These are phyloP conservation scores for Arxiozyma telluris DNA, from an alignment of 1,139 yeast genomes.

Conservation along the genomic window DNA sequence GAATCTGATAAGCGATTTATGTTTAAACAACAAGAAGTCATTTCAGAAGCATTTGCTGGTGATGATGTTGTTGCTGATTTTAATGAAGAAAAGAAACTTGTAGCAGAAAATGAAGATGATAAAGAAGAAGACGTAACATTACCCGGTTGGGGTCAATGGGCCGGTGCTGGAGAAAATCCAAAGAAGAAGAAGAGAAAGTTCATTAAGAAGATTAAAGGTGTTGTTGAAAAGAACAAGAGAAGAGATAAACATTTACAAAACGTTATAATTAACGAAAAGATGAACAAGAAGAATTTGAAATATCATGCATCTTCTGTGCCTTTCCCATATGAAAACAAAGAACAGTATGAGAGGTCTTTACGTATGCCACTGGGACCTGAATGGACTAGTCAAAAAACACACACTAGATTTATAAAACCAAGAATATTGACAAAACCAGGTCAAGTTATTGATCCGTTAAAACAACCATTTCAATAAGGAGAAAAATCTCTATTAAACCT, in stretches of 20 bases:
- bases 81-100: constrained; percentile 59
- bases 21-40: constrained; percentile 75
- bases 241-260: constrained; percentile 65
- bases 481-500: too few species aligned
- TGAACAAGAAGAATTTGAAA: constrained; percentile 73
- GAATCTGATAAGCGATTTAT: constrained; percentile 30
- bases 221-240: constrained; percentile 60
- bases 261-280: constrained; percentile 83
- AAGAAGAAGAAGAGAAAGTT: constrained; percentile 53
- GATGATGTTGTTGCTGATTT: constrained; percentile 81
- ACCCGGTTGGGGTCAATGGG: constrained; percentile 96
- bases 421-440: constrained; percentile 81
- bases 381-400: constrained; percentile 85
- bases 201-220: constrained; percentile 64
- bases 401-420: constrained; percentile 85
- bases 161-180: constrained; percentile 47
- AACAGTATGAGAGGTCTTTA: constrained; percentile 87
- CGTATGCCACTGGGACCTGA: constrained; percentile 97
- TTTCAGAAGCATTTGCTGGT: constrained; percentile 91
- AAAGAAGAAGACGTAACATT: constrained; percentile 74
- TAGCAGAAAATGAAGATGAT: constrained; percentile 75
- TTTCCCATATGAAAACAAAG: constrained; percentile 85
- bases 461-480: constrained; percentile 33
- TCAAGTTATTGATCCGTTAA: constrained; percentile 80
- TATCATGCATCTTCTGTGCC: constrained; percentile 86